Conservation (phyloP, 495 filamentous ascomycete genomes). For the Lasiosphaeria hispida region DNA sequence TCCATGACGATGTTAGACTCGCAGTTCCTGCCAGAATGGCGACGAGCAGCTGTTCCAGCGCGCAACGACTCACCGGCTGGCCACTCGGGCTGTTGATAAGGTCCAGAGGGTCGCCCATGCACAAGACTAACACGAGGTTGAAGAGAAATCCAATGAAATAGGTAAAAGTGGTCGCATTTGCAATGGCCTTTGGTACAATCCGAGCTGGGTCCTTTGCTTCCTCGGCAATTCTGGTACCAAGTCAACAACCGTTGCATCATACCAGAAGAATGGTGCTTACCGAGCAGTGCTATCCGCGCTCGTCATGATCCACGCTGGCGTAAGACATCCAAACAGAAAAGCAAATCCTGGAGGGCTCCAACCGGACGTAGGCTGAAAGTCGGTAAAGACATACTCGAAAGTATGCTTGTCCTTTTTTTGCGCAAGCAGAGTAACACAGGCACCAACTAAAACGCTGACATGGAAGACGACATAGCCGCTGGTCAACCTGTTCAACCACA, state of each 20-base stretch:
- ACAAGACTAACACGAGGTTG: constrained; percentile 62
- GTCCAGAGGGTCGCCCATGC: constrained; percentile 52
- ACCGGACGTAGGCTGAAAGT: constrained; percentile 57
- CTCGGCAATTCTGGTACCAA: constrained; percentile 49
- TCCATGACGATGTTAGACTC: neutral
- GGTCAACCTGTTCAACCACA: constrained; percentile 64
- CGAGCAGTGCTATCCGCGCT: constrained; percentile 32
- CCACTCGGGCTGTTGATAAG: constrained; percentile 47
- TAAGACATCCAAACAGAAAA: constrained; percentile 69
- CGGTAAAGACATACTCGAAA: constrained; percentile 61
- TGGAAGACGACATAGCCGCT: constrained; percentile 66
- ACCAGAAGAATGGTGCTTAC: constrained; percentile 11
- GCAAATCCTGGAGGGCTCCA: constrained; percentile 64
- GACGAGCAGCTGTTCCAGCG: neutral
- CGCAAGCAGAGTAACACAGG: constrained; percentile 58
- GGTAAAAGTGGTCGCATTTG: constrained; percentile 57
- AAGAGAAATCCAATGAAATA: constrained; percentile 60
- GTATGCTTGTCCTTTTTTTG: constrained; percentile 58
- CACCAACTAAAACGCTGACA: constrained; percentile 55
- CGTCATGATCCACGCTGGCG: constrained; percentile 65
- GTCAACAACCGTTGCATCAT: neutral
- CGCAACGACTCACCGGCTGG: constrained; percentile 45
- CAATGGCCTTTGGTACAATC: constrained; percentile 61
- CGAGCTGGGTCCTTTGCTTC: constrained; percentile 58
- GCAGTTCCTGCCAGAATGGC: neutral